Base-by-base conservation (phyloP, 495 filamentous ascomycete genomes). In the Aspergillus cristatus region DNA sequence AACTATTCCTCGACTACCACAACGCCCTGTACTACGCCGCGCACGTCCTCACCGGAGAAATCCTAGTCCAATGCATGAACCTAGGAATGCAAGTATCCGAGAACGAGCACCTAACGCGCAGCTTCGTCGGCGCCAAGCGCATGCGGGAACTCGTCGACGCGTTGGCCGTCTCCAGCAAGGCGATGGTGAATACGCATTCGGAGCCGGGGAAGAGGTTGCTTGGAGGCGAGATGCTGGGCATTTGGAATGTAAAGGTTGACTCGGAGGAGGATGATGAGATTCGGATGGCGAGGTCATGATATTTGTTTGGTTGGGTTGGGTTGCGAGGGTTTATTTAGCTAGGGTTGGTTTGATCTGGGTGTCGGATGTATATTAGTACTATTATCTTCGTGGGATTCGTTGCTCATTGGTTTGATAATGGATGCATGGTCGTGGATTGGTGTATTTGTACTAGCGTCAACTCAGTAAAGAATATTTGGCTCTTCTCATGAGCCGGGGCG, bases 101-200 rank as follows among this genome's bases (percentile, higher is more conserved):
- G 35, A 63, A 55, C 31, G 74, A 78, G 26, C 76, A 81, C 36
- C 51, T 94, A 20, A 74, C 77, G 16, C 62, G 69, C 20, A 72
- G 74, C 45, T 84, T 95, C 45, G 54, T 78, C 22, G 67, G 70
- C 32, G 67, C 75, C 8, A 68, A 73, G 7, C 73, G 84, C 20
- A 83, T 93, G 81, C 69, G 72, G 41, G 84, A 91, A 69, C 67
- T 95, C 7, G 70, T 91, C 15, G 76, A 83, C 46, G 71, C 70
- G 15, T 75, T 94, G 51, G 86, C 86, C 0, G 55, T 73, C 37
- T 75, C 75, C 36, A 84, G 84, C 59, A 82, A 81, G 55, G 76
- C 76, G 11, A 76, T 94, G 53, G 70, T 91, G 3, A 66, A 79
- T 11, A 69, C 74, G 13, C 46, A 46, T 0, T 35, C 57, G n/a